These are phyloP conservation scores for Ogataea methylovora DNA, from an alignment of 805 yeast species.

Conservation along the genomic window DNA sequence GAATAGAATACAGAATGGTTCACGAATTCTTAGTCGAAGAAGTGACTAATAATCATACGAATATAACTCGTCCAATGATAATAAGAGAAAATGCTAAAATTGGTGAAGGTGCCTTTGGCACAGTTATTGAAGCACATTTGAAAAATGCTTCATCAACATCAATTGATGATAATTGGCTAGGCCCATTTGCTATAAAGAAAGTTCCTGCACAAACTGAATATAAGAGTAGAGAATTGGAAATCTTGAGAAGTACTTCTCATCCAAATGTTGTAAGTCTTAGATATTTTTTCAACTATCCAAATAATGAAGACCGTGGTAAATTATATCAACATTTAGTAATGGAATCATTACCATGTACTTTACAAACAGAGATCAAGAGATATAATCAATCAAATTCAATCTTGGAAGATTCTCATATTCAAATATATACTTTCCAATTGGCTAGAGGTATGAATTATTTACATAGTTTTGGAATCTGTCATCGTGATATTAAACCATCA, in stretches of 20 bases:
- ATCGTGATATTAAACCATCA: slow-evolving; percentile 80
- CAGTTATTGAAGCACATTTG: slow-evolving; percentile 67
- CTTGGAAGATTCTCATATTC: slow-evolving; percentile 66
- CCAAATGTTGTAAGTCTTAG: slow-evolving; percentile 70
- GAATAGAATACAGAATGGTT: no score
- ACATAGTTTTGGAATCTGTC: slow-evolving; percentile 75
- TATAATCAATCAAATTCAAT: slow-evolving; percentile 54
- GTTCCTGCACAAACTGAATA: slow-evolving; percentile 87
- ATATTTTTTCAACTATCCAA: slow-evolving; percentile 63
- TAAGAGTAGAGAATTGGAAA: slow-evolving; percentile 74
- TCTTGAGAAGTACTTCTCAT: slow-evolving; percentile 65
- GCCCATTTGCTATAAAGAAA: slow-evolving; percentile 79
- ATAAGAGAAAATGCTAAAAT: slow-evolving; percentile 66
- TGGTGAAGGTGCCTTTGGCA: slow-evolving; percentile 85
- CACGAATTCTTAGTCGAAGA: slow-evolving; percentile 45
- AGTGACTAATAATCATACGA: slow-evolving; percentile 56
- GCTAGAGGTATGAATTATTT: slow-evolving; percentile 79
- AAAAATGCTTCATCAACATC: slow-evolving; percentile 14
- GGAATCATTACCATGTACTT: slow-evolving; percentile 81
- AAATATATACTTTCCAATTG: slow-evolving; percentile 70
- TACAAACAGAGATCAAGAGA: slow-evolving; percentile 68
- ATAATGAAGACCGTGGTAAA: slow-evolving; percentile 49
- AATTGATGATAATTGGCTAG: slow-evolving; percentile 42
- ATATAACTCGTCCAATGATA: slow-evolving; percentile 50
- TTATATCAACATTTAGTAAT: slow-evolving; percentile 75